Evolutionary conservation across 768 basidiomycete species (phyloP).

Genomic region (Gloeostereum incarnatum): DNA sequence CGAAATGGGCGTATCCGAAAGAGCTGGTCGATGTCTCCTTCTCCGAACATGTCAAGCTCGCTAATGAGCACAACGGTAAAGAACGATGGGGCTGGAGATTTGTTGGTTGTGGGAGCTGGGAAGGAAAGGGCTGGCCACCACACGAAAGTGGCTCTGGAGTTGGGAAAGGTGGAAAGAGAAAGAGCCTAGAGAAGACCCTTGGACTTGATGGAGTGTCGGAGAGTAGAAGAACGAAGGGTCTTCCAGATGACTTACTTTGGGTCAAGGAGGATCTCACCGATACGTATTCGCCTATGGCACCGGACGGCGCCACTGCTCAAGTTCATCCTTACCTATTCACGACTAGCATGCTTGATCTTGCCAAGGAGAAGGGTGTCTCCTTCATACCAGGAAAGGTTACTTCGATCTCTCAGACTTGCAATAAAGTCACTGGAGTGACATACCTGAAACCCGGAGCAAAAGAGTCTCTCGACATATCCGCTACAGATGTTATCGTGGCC

Average conservation of each 20-base stretch:
- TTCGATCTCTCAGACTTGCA: slow-evolving; percentile 36
- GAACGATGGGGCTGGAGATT: slow-evolving; percentile 80
- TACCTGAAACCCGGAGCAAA: slow-evolving; percentile 18
- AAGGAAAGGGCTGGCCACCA: slow-evolving; percentile 42
- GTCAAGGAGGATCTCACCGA: slow-evolving; percentile 49
- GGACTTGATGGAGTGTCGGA: slow-evolving; percentile 27
- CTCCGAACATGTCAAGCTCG: slow-evolving; percentile 64
- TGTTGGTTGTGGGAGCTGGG: slow-evolving; percentile 67
- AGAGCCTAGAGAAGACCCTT: slow-evolving; percentile 47
- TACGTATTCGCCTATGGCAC: slow-evolving; percentile 52
- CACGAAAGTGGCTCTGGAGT: slow-evolving; percentile 13
- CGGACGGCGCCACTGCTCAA: slow-evolving; percentile 49
- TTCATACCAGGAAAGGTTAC: slow-evolving; percentile 39
- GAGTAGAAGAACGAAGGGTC: slow-evolving; percentile 19
- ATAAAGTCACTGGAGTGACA: slow-evolving; percentile 24
- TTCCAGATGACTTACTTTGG: slow-evolving; percentile 47
- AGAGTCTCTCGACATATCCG: slow-evolving; percentile 28
- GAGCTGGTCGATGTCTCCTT: slow-evolving; percentile 66
- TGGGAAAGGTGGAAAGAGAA: slow-evolving; percentile 22
- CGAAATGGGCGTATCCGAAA: slow-evolving; percentile 76
- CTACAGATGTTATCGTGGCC: slow-evolving; percentile 65
- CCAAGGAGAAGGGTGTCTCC: slow-evolving; percentile 40
- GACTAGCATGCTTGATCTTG: slow-evolving; percentile 58
- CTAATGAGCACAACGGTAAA: slow-evolving; percentile 56
- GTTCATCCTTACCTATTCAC: slow-evolving; percentile 75